Evolutionary conservation across 2,329 filamentous ascomycete genomes (phyloP), one percentile per base, ranked within the genome.

Genomic region (Pseudopyricularia cyperi): DNA sequence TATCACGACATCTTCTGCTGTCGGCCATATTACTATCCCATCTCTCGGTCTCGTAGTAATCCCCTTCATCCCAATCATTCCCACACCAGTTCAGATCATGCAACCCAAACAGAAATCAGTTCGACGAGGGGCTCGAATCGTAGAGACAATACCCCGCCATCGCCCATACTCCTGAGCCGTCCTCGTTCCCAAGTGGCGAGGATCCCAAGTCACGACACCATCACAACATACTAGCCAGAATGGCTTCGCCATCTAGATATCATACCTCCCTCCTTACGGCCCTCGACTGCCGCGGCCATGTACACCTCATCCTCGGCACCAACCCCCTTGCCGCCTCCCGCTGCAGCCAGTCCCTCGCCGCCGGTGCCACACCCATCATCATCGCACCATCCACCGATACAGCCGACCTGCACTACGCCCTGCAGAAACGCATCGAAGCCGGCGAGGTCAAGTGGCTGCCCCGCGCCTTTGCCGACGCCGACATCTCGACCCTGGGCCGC

Each of bases 311-410:
- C 61, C 68, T 97, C 56, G 93, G 93, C 54, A 83, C 85, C 33
- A 93, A 90, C 61, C 82, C 91, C 14, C 77, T 98, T 39, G 91
- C 93, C n/a, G 85, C 85, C 51, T 79, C 89, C 32, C 80, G 93
- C 59, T 94, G 87, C 69, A 71, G 77, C 12, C 87, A 88, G 62
- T 90, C 88, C 3, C 68, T 96, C 50, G 79, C 85, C 60, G 86
- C 88, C 15, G 91, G 91, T 60, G 93, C 93, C 49, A 79, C 68
- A 47, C 89, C 93, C 0, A 77, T 93, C 42, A 70, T 97, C 46
- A 75, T 98, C 61, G 82, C 89, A 3, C 83, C 88, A 0, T 76
- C 37, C 15, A 77, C 52, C 26, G n/a, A 17, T 9, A 12, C 12
- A 8, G 33, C 30, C 46, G 39, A 73, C 77, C 62, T 81, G 22